Percentiles rank a stretch among this genome's conserved stretches.
phyloP scores from a whole-genome alignment of 2,329 filamentous ascomycete species.

The Fusarium oligoseptatum region DNA sequence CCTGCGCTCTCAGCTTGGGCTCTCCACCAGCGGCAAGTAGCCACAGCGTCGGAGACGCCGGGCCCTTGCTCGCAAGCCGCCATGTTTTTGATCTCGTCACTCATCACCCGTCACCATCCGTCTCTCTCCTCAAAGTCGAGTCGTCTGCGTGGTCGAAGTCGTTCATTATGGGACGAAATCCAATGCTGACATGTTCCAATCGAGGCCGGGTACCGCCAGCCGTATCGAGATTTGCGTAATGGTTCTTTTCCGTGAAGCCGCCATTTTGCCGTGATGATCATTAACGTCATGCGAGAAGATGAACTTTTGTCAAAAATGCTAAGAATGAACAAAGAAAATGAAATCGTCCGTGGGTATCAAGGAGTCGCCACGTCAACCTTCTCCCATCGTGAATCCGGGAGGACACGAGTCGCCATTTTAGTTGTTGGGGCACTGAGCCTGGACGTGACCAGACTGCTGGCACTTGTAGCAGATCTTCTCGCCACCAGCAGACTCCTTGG shows the following conservation, averaged over 20 bases:
- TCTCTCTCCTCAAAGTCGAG: conserved; percentile 46
- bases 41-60: conserved; percentile 21
- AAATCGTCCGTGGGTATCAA: conserved; percentile 58
- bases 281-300: conserved; percentile 49
- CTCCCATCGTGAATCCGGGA: conserved; percentile 41
- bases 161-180: conserved; percentile 48
- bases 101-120: conserved; percentile 47
- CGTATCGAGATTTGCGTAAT: conserved; percentile 47
- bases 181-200: conserved; percentile 50
- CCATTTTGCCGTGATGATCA: conserved; percentile 48
- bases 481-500: conserved; percentile 85
- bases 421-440: conserved; percentile 92
- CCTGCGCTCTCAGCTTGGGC: conserved; percentile 43
- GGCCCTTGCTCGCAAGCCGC: conserved; percentile 42
- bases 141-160: conserved; percentile 43
- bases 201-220: conserved; percentile 40
- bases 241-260: conserved; percentile 43
- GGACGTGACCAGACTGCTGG: conserved; percentile 87
- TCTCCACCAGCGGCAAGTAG: conserved; percentile 29
- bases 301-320: conserved; percentile 49
- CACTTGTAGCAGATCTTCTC: conserved; percentile 99
- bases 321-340: conserved; percentile 46
- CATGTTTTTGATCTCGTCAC: conserved; percentile 45
- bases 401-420: conserved; percentile 53
- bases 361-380: conserved; percentile 57